Percentiles rank a stretch among this genome's conserved stretches.
These are phyloP conservation scores for Exophiala mesophila DNA, from an alignment of 2,329 filamentous ascomycete species.

Conservation along the genomic window DNA sequence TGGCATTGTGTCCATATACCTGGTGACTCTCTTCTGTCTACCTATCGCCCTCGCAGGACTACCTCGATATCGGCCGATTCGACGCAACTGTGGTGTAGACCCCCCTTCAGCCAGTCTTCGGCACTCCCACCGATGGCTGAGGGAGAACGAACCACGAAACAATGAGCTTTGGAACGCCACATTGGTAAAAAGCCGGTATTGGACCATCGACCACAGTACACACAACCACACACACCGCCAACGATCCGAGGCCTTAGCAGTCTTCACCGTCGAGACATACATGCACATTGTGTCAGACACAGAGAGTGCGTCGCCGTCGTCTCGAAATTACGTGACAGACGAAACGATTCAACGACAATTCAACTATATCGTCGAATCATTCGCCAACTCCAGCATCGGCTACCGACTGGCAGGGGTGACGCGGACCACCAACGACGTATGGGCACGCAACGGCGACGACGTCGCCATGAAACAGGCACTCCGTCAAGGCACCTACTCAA, in stretches of 20 bases:
- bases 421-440: constrained; percentile 50
- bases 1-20: too few relatives aligned
- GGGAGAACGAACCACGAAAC: constrained; percentile 14
- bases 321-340: constrained; percentile 21
- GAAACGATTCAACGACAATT: constrained; percentile 14
- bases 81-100: constrained; percentile 14
- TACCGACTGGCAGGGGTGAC: constrained; percentile 48
- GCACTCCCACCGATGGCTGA: constrained; percentile 16
- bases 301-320: constrained; percentile 9
- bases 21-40: too few relatives aligned
- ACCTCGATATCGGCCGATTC: constrained; percentile 14
- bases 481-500: constrained; percentile 49
- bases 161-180: constrained; percentile 21
- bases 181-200: constrained; percentile 5
- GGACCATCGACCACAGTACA: not conserved
- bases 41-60: constrained; percentile 8
- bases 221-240: constrained; percentile 7
- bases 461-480: constrained; percentile 50
- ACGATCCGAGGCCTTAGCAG: not conserved
- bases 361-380: constrained; percentile 42
- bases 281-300: constrained; percentile 40
- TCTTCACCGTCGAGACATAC: constrained; percentile 32
- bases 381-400: constrained; percentile 41
- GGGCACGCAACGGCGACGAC: constrained; percentile 49
- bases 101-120: constrained; percentile 16